Conservation (phyloP, 768 basidiomycete genomes). For the Lentinula boryana region DNA sequence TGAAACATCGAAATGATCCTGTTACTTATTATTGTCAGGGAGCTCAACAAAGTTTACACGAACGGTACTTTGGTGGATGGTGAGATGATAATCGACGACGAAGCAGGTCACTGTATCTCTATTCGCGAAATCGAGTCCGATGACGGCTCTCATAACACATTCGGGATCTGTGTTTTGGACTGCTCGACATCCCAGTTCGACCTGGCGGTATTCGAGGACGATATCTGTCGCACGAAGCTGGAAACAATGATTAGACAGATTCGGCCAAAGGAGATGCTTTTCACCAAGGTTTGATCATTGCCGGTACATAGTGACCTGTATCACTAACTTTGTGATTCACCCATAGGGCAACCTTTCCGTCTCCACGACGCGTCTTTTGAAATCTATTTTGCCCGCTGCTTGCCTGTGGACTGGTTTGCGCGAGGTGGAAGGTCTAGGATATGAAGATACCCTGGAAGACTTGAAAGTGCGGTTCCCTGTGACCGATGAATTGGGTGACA, state of each 20-base stretch:
- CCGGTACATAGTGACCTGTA: not conserved
- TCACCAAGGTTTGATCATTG: conserved; percentile 62
- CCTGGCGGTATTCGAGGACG: conserved; percentile 84
- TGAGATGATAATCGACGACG: conserved; percentile 83
- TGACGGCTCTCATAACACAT: conserved; percentile 44
- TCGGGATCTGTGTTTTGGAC: conserved; percentile 89
- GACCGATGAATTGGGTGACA: conserved; percentile 32
- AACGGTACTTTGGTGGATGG: conserved; percentile 94
- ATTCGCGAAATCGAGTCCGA: conserved; percentile 61
- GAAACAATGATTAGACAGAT: conserved; percentile 93
- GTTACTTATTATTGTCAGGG: conserved; percentile 34
- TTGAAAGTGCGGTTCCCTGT: conserved; percentile 60
- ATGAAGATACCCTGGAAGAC: conserved; percentile 63
- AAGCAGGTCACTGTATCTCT: conserved; percentile 92
- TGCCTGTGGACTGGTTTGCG: conserved; percentile 90
- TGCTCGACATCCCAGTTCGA: conserved; percentile 96
- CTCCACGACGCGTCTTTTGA: conserved; percentile 75
- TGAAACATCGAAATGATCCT: not conserved
- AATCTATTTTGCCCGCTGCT: conserved; percentile 67
- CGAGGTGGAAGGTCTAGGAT: conserved; percentile 75
- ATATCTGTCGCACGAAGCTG: conserved; percentile 84
- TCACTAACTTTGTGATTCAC: not conserved
- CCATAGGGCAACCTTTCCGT: conserved; percentile 80
- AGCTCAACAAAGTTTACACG: conserved; percentile 93
- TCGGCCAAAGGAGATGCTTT: conserved; percentile 86